These are phyloP conservation scores for Eucalyptus tenuipes DNA, from an alignment of 345 rosid species.

Conservation along the genomic window DNA sequence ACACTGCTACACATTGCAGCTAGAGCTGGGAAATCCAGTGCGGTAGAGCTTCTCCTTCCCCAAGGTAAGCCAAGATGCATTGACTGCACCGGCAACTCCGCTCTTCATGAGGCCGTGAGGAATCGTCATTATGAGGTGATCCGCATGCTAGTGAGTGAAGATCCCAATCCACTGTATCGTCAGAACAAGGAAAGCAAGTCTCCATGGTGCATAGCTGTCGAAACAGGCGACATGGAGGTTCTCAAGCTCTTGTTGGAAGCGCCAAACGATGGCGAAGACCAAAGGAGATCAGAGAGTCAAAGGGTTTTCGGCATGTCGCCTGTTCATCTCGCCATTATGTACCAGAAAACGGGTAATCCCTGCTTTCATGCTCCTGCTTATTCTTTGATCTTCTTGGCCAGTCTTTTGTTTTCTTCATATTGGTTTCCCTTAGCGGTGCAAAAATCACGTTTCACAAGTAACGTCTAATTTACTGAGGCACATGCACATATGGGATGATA, in stretches of 20 bases:
- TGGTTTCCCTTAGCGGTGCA: not conserved
- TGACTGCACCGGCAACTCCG: not conserved
- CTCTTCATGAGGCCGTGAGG: not conserved
- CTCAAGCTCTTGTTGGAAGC: not conserved
- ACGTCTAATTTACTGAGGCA: not conserved
- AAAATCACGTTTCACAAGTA: not conserved
- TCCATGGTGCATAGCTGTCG: not conserved
- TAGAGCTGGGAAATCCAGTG: not conserved
- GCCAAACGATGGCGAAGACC: no score
- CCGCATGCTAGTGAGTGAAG: not conserved
- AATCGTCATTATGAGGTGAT: not conserved
- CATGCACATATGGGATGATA: not conserved
- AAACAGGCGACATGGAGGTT: not conserved
- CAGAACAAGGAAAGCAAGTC: not conserved
- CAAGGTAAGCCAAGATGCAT: not conserved
- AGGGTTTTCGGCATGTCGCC: no score
- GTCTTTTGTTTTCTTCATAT: not conserved
- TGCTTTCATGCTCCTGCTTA: not conserved
- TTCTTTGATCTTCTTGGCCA: not conserved
- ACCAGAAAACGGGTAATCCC: not conserved
- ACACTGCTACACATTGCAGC: not conserved
- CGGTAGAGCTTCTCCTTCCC: not conserved
- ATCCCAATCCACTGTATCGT: not conserved
- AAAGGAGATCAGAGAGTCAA: no score
- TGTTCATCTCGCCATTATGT: not conserved